Evolutionary conservation across 164 flowering plant genomes (phyloP).

Genomic region (Sextonia rubra): DNA sequence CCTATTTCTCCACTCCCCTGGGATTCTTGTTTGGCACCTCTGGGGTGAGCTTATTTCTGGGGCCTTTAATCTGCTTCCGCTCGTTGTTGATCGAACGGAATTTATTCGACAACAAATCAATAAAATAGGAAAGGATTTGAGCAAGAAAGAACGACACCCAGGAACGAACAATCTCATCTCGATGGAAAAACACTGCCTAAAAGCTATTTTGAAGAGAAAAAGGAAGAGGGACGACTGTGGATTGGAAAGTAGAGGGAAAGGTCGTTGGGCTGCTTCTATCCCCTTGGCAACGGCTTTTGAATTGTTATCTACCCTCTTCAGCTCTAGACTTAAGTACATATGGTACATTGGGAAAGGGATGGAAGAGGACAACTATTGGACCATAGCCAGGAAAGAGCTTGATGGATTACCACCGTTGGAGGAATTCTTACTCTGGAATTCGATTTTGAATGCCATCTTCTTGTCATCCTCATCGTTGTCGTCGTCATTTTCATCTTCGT

Average conservation of each 20-base stretch:
- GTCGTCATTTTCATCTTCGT: conserved; percentile 19
- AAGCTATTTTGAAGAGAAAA: not conserved
- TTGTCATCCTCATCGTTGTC: conserved; percentile 32
- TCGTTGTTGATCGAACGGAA: conserved; percentile 11
- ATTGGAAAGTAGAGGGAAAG: not conserved
- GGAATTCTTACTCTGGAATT: conserved; percentile 40
- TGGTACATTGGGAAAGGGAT: conserved; percentile 22
- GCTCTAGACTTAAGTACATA: conserved; percentile 4
- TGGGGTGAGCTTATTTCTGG: conserved; percentile 2
- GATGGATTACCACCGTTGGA: conserved; percentile 28
- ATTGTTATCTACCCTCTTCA: not conserved
- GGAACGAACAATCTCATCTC: not conserved
- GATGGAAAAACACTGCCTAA: conserved; percentile 3
- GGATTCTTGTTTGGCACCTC: not conserved
- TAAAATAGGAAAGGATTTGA: conserved; percentile 13
- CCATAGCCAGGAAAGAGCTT: conserved; percentile 46
- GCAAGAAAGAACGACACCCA: not conserved
- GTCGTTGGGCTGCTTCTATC: not conserved
- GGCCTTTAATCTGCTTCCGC: not conserved
- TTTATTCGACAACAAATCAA: conserved; percentile 44
- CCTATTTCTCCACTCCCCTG: not conserved
- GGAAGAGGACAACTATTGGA: conserved; percentile 25
- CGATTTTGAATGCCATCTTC: conserved; percentile 41
- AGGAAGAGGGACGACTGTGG: not conserved
- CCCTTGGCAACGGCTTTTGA: not conserved